Conservation (phyloP, 164 flowering plant species). For the Berberis thunbergii region DNA sequence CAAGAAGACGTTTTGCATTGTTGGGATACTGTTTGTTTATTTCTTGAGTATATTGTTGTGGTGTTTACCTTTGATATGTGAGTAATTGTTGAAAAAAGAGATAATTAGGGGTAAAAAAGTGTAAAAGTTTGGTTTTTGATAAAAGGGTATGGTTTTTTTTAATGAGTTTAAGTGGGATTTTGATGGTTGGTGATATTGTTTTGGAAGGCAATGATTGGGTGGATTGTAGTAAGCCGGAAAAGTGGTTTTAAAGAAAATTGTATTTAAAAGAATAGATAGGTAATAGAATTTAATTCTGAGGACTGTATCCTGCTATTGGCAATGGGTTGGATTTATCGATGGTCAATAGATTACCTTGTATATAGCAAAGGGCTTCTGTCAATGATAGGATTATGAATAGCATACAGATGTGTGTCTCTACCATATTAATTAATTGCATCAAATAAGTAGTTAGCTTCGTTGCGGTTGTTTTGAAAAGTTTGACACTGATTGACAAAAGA, state of each 20-base stretch:
- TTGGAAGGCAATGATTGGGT: too few species aligned
- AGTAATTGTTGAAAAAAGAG: background rate
- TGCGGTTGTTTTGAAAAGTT: background rate
- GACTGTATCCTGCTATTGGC: too few species aligned
- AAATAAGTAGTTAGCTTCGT: background rate
- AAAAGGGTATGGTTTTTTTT: background rate
- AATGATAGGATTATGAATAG: too few species aligned
- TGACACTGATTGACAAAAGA: background rate
- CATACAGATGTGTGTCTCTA: background rate
- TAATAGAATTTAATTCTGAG: too few species aligned
- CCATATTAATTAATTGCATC: background rate
- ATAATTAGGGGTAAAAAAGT: background rate
- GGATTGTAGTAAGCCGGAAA: too few species aligned
- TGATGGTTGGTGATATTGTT: too few species aligned
- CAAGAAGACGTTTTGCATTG: too few species aligned
- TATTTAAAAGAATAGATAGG: too few species aligned
- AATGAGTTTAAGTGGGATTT: background rate
- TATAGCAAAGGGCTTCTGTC: too few species aligned
- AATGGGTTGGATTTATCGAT: background rate
- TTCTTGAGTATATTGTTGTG: background rate
- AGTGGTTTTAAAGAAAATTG: too few species aligned
- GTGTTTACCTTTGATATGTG: background rate
- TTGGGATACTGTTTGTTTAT: background rate
- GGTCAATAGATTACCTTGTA: background rate
- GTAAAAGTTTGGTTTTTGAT: too few species aligned